Conservation (phyloP, 1,139 yeast genomes). For the Saccharomycopsis hybrid region DNA sequence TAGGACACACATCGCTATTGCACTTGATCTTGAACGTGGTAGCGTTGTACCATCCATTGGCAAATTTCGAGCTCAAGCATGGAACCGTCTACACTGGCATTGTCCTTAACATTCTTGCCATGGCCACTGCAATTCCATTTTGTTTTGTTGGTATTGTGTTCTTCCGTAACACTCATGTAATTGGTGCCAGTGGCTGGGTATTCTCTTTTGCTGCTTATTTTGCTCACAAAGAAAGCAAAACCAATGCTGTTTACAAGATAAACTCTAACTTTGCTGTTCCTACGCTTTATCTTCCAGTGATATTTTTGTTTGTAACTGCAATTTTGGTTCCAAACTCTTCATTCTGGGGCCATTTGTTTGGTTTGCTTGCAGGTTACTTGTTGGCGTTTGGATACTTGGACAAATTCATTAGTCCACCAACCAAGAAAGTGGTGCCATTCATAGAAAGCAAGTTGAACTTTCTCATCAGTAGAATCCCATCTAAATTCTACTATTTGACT, state of each 20-base stretch:
- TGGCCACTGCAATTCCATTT: constrained; percentile 62
- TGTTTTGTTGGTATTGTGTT: constrained; percentile 50
- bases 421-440: constrained; percentile 49
- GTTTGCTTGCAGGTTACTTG: constrained; percentile 45
- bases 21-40: constrained; percentile 63
- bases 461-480: constrained; percentile 48
- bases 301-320: constrained; percentile 44
- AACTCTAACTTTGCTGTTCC: constrained; percentile 42
- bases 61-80: constrained; percentile 63
- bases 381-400: constrained; percentile 53
- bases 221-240: constrained; percentile 52
- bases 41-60: constrained; percentile 54
- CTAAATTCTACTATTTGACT: constrained; percentile 44
- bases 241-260: constrained; percentile 39
- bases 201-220: constrained; percentile 64
- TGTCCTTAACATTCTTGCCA: constrained; percentile 66
- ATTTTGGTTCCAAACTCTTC: constrained; percentile 54
- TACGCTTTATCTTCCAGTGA: constrained; percentile 54
- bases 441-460: constrained; percentile 52
- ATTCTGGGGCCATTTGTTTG: constrained; percentile 65
- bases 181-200: constrained; percentile 71
- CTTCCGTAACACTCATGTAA: constrained; percentile 47
- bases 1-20: constrained; percentile 54
- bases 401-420: constrained; percentile 56
- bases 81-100: constrained; percentile 90